These are phyloP conservation scores for Populus ilicifolia DNA, from an alignment of 345 rosid genomes.

Conservation along the genomic window DNA sequence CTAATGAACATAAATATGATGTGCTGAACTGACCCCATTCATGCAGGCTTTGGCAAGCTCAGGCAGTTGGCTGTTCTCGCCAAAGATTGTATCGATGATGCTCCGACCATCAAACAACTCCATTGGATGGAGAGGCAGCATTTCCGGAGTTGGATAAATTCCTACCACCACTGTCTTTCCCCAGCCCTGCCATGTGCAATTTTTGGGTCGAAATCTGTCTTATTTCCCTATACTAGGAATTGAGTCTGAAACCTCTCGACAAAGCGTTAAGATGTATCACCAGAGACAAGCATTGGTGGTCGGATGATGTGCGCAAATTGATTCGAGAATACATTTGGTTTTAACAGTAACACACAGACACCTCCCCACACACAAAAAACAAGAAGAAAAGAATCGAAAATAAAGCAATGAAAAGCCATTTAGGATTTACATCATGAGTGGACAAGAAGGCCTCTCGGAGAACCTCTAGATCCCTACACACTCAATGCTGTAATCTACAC, in stretches of 20 bases:
- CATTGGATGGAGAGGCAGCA: conserved; percentile 38
- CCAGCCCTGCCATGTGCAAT: conserved; percentile 15
- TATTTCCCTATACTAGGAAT: neutral
- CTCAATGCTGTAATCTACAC: conserved; percentile 66
- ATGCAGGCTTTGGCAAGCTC: conserved; percentile 32
- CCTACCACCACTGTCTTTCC: conserved; percentile 25
- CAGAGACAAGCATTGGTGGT: neutral
- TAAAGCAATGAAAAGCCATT: neutral
- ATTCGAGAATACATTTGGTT: neutral
- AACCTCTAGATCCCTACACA: conserved; percentile 43
- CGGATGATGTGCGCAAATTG: neutral
- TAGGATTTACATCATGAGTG: conserved; percentile 30
- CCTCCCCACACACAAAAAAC: neutral
- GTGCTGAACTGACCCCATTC: conserved; percentile 11
- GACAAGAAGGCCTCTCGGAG: conserved; percentile 72
- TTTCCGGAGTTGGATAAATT: conserved; percentile 13
- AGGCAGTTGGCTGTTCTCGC: conserved; percentile 30
- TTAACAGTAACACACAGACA: neutral
- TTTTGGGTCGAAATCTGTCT: neutral
- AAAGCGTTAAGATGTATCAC: no score
- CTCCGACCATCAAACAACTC: conserved; percentile 37
- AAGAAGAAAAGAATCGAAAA: neutral
- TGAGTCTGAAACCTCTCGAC: neutral
- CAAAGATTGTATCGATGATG: conserved; percentile 28
- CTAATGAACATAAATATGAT: neutral